Base-by-base conservation (phyloP, 768 basidiomycete species). In the Pleurotus giganteus region DNA sequence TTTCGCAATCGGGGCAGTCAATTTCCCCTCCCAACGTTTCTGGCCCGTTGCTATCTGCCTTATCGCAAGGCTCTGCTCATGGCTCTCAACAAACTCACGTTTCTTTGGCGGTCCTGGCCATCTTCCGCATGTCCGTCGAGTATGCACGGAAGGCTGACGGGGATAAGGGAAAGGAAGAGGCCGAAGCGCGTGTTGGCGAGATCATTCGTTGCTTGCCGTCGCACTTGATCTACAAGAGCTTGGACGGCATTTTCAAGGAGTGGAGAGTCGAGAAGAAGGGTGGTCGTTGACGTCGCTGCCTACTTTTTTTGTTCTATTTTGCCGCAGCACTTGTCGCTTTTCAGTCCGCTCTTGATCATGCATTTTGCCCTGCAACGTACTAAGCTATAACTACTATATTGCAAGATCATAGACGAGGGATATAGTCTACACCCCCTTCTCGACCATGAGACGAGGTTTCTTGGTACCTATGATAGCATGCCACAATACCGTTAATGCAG, bases 231-330 rank as follows among this genome's bases (percentile, higher is more conserved):
- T 90, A 91, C 73, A 91, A 91, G 72, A 91, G 90, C 64, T 69
- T 98, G 67, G 97, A 99, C 71, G 90, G 91, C 27, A 90, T 98
- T 63, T 98, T 94, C 74, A 91, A 91, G 66, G 94, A 96, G 66
- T 92, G 90, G 90, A 77, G 85, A 64, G 84, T 85, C 52, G 88
- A 89, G 62, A 91, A 89, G 75, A 91, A 90, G 70, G 84, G 86
- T 42, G 72, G 86, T 37, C 80, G 72, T 68, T 70, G 54, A 65
- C 57, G 50, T 56, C 31, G 12, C 32, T 57, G 17, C 29, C 9
- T 8, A 4, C 24, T 15, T 23, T 19, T 17, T 17, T 41, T 41
- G 12, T 11, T 7, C 7, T 17, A 7, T 41, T 41, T 11, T 17
- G 39, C 39, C n/a, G 12, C 19, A 7, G 15, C 13, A 41, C 39